phyloP scores from a whole-genome alignment of 1,284 basidiomycete species.

The Paramarasmius palmivorus region DNA sequence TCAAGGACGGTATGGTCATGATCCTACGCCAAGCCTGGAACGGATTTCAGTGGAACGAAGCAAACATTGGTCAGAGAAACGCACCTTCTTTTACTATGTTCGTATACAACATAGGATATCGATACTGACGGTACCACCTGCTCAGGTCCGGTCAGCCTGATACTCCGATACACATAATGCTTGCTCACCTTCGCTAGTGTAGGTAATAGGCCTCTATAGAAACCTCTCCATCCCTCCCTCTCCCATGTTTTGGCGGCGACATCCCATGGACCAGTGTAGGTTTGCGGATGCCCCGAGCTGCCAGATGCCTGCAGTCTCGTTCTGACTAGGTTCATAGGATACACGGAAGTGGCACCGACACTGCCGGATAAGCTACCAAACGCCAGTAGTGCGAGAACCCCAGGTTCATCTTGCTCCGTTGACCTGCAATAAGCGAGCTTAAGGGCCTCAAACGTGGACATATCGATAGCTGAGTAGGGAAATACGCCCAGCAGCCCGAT shows the following conservation, averaged over 20 bases:
- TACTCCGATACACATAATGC: neutral
- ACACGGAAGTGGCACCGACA: slow-evolving; percentile 90
- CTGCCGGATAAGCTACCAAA: slow-evolving; percentile 91
- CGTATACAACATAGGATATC: slow-evolving; percentile 92
- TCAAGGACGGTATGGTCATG: neutral
- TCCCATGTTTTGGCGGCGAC: slow-evolving; percentile 82
- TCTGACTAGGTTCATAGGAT: slow-evolving; percentile 90
- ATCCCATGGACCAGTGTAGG: slow-evolving; percentile 87
- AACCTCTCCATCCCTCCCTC: slow-evolving; percentile 90
- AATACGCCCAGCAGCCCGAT: slow-evolving; percentile 90
- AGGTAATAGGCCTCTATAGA: slow-evolving; percentile 92
- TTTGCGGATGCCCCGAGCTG: slow-evolving; percentile 87
- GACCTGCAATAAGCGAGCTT: slow-evolving; percentile 83
- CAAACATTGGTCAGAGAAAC: slow-evolving; percentile 22
- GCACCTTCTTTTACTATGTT: slow-evolving; percentile 76
- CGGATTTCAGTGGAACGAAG: neutral
- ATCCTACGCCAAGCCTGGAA: slow-evolving; percentile 41
- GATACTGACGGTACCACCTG: slow-evolving; percentile 93
- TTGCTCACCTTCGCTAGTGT: slow-evolving; percentile 81
- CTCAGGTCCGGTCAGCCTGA: neutral
- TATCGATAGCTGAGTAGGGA: slow-evolving; percentile 90
- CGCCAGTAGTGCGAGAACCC: slow-evolving; percentile 77
- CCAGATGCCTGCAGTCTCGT: slow-evolving; percentile 97
- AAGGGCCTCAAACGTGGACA: slow-evolving; percentile 93
- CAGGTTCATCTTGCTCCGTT: slow-evolving; percentile 81